Percentiles rank a stretch among this genome's conserved stretches.
phyloP scores from a whole-genome alignment of 2,329 filamentous ascomycete genomes.

The Colletotrichum sp. region DNA sequence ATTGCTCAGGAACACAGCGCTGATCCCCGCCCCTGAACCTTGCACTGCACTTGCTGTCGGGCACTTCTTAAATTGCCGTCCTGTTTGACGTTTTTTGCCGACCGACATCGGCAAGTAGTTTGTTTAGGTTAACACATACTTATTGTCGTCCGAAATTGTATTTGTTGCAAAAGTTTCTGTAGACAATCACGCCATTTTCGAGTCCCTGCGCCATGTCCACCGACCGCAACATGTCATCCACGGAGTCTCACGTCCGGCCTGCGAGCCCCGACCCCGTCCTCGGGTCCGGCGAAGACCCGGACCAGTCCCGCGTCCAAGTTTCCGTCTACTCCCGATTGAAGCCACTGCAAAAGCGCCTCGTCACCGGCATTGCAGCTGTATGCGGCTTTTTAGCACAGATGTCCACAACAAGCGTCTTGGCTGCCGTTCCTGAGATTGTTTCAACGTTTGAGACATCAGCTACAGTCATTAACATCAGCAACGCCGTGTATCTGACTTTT shows the following conservation, averaged over 20 bases:
- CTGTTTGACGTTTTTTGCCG: background rate
- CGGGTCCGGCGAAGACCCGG: background rate
- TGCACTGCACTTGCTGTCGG: background rate
- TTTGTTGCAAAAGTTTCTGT: background rate
- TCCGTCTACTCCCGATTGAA: background rate
- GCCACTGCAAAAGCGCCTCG: background rate
- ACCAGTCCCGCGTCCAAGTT: background rate
- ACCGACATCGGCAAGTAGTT: background rate
- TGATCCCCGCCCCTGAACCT: background rate
- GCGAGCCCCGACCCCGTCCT: background rate
- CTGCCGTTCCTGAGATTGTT: conserved; percentile 77
- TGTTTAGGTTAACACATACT: background rate
- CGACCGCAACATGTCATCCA: background rate
- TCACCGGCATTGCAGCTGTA: conserved; percentile 25
- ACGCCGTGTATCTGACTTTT: conserved; percentile 74
- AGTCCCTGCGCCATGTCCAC: background rate
- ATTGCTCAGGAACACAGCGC: background rate
- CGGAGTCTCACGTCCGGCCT: background rate
- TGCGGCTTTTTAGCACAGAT: conserved; percentile 74
- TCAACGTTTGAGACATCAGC: conserved; percentile 67
- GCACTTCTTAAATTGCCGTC: background rate
- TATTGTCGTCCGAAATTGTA: background rate
- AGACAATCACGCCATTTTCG: background rate
- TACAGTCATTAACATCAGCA: conserved; percentile 74
- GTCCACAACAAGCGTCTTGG: conserved; percentile 74